phyloP scores from a whole-genome alignment of 305 asterid species.

The Withania somnifera region DNA sequence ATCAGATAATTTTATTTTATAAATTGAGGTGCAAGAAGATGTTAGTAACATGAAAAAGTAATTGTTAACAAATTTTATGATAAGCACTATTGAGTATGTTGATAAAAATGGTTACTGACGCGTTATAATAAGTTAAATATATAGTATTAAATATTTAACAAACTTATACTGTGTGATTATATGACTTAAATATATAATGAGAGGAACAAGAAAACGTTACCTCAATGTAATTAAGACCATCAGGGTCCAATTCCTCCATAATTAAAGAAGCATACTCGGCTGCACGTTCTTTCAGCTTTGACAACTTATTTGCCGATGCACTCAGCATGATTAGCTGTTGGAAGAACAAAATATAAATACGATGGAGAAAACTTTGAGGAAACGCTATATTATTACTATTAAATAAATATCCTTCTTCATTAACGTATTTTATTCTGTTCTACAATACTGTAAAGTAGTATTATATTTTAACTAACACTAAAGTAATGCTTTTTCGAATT shows the following conservation, averaged over 20 bases:
- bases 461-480: not conserved
- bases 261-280: slow-evolving; percentile 71
- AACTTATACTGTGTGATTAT: not conserved
- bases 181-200: not conserved
- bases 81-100: no score
- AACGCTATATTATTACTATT: not conserved
- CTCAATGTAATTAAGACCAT: slow-evolving; percentile 75
- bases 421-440: not conserved
- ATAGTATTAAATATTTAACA: no score
- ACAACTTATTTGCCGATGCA: slow-evolving; percentile 82
- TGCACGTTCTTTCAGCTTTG: slow-evolving; percentile 72
- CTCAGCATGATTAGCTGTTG: slow-evolving; percentile 78
- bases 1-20: no score
- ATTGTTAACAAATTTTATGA: no score
- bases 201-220: slow-evolving; percentile 12
- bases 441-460: not conserved
- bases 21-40: no score
- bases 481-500: not conserved
- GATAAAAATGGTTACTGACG: no score
- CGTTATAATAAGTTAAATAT: not conserved
- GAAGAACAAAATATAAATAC: not conserved
- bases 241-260: slow-evolving; percentile 93
- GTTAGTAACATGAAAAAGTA: no score
- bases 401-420: not conserved
- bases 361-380: not conserved